Percentiles rank a stretch among this genome's conserved stretches.
Evolutionary conservation across 148 eudicot genomes (phyloP).

Genomic region (Rhododendron henanense): DNA sequence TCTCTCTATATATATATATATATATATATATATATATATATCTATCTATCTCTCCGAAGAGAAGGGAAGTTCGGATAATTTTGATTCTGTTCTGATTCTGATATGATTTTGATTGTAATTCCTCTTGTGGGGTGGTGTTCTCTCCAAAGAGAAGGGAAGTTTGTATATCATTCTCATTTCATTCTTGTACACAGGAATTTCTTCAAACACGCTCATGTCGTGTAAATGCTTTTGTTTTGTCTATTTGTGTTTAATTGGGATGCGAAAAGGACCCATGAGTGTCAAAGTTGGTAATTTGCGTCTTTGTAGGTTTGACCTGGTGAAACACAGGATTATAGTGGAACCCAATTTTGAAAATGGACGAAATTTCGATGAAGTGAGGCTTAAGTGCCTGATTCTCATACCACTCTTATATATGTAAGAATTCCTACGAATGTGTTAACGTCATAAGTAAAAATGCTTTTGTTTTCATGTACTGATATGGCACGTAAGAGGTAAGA

Average conservation of each 20-base stretch:
- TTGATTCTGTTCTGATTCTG: too few species aligned
- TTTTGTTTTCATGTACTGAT: background rate
- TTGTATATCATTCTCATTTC: background rate
- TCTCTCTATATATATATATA: too few species aligned
- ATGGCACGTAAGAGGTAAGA: background rate
- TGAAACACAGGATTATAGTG: background rate
- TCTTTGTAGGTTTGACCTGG: background rate
- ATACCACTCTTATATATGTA: background rate
- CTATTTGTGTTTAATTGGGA: background rate
- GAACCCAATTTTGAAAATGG: background rate
- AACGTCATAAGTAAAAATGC: background rate
- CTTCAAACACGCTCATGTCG: background rate
- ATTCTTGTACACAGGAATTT: background rate
- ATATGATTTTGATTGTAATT: too few species aligned
- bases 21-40: too few species aligned
- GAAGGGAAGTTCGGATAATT: too few species aligned
- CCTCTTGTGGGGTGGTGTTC: too few species aligned
- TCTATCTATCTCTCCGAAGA: too few species aligned
- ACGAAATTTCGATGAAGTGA: background rate
- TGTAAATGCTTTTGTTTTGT: background rate
- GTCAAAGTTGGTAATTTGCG: background rate
- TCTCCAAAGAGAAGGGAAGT: background rate
- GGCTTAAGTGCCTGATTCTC: background rate
- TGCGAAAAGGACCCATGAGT: background rate
- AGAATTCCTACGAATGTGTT: background rate